Conservation (phyloP, 2,329 filamentous ascomycete genomes). For the Colletotrichum godetiae region DNA sequence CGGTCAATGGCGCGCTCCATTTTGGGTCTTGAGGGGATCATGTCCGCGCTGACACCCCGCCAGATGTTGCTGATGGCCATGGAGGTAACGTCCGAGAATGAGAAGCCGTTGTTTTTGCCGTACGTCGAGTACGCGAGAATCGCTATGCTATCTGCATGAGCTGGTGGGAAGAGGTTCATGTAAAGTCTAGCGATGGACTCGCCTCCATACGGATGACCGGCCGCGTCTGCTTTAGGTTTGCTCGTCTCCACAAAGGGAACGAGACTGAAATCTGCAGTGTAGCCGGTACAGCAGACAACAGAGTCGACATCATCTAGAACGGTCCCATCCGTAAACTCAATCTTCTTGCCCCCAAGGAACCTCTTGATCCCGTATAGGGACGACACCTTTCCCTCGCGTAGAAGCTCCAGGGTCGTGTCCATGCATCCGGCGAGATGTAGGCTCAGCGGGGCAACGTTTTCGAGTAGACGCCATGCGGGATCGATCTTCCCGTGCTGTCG, state of each 20-base stretch:
- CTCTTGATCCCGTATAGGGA: constrained; percentile 43
- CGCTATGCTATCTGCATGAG: constrained; percentile 50
- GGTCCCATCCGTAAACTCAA: constrained; percentile 42
- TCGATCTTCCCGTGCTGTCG: constrained; percentile 39
- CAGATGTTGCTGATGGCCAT: constrained; percentile 54
- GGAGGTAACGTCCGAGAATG: constrained; percentile 48
- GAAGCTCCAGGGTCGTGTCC: constrained; percentile 41
- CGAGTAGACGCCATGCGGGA: constrained; percentile 43
- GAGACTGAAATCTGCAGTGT: constrained; percentile 39
- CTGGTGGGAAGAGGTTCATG: constrained; percentile 53
- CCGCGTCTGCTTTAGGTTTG: constrained; percentile 28
- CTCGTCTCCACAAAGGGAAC: constrained; percentile 39
- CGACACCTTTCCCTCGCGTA: constrained; percentile 41
- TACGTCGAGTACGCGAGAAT: constrained; percentile 45
- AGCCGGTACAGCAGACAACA: constrained; percentile 45
- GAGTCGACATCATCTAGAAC: constrained; percentile 41
- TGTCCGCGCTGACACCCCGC: constrained; percentile 42
- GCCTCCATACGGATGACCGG: constrained; percentile 41
- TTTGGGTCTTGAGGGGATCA: constrained; percentile 42
- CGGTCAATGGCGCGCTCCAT: constrained; percentile 44
- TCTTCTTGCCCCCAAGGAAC: constrained; percentile 38
- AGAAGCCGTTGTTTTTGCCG: constrained; percentile 46
- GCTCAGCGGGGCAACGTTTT: constrained; percentile 38
- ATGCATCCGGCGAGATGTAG: constrained; percentile 37
- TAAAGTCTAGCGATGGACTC: constrained; percentile 47